Conservation (phyloP, 2,329 filamentous ascomycete genomes). For the Fusarium drepaniforme region DNA sequence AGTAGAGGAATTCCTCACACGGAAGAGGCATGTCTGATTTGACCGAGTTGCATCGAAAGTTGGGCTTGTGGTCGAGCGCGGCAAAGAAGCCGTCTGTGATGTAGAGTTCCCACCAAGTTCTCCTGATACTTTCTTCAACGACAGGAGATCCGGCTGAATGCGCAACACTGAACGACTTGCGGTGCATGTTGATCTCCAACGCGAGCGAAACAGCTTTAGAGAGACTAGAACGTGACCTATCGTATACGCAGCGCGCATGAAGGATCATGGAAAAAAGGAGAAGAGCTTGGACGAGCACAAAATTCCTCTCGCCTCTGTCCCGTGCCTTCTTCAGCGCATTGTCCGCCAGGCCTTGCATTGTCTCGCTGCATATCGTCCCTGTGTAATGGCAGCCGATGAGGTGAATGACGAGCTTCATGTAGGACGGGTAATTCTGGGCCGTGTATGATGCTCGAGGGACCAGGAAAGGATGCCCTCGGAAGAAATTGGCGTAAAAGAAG, state of each 20-base stretch:
- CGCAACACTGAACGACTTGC: neutral
- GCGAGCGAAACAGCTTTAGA: neutral
- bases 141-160: neutral
- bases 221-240: neutral
- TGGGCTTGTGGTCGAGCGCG: neutral
- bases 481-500: conserved; percentile 6
- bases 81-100: neutral
- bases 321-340: conserved; percentile 6
- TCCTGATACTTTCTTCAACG: neutral
- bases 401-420: conserved; percentile 10
- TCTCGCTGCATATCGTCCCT: conserved; percentile 13
- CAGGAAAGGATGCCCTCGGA: neutral
- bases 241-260: neutral
- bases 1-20: neutral
- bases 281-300: neutral
- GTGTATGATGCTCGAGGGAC: neutral
- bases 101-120: conserved; percentile 5
- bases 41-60: neutral
- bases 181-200: neutral
- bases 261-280: conserved; percentile 3
- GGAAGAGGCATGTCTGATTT: neutral
- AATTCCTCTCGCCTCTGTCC: neutral
- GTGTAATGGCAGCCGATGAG: conserved; percentile 17
- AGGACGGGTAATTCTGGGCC: neutral
- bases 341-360: conserved; percentile 2